phyloP scores from a whole-genome alignment of 768 basidiomycete genomes.

The Terana coerulea region DNA sequence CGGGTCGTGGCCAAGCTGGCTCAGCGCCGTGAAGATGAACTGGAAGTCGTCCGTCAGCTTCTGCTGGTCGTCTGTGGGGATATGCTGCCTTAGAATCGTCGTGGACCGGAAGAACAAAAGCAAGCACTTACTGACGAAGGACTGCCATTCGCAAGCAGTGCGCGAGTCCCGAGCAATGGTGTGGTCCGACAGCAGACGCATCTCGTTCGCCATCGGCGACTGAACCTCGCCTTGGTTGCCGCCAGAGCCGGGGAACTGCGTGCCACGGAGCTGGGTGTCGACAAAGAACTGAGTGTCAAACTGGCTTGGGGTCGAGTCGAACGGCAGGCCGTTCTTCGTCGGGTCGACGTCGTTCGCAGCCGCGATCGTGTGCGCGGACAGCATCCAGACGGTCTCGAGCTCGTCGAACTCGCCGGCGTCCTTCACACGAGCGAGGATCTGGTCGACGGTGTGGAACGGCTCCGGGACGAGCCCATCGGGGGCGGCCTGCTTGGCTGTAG shows the following conservation, averaged over 20 bases:
- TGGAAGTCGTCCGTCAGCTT: constrained; percentile 16
- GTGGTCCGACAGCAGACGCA: constrained; percentile 26
- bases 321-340: constrained; percentile 18
- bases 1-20: constrained; percentile 11
- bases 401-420: constrained; percentile 23
- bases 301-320: constrained; percentile 17
- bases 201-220: constrained; percentile 25
- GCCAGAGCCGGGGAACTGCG: constrained; percentile 21
- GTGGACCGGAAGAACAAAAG: too few species aligned
- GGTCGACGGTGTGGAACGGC: constrained; percentile 18
- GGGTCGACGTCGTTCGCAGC: constrained; percentile 23
- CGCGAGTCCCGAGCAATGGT: constrained; percentile 24
- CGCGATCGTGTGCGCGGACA: constrained; percentile 25
- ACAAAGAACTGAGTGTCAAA: constrained; percentile 23
- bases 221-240: constrained; percentile 23
- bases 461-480: constrained; percentile 17
- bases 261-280: constrained; percentile 21
- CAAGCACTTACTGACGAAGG: constrained; percentile 19
- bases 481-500: not conserved
- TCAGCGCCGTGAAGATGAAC: constrained; percentile 10
- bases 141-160: constrained; percentile 28
- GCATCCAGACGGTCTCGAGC: constrained; percentile 19
- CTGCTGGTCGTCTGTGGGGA: constrained; percentile 16
- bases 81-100: too few species aligned
- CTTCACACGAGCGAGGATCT: constrained; percentile 22